These are phyloP conservation scores for Chrysosphaeria jannelii DNA, from an alignment of 2,329 filamentous ascomycete genomes.

Conservation along the genomic window DNA sequence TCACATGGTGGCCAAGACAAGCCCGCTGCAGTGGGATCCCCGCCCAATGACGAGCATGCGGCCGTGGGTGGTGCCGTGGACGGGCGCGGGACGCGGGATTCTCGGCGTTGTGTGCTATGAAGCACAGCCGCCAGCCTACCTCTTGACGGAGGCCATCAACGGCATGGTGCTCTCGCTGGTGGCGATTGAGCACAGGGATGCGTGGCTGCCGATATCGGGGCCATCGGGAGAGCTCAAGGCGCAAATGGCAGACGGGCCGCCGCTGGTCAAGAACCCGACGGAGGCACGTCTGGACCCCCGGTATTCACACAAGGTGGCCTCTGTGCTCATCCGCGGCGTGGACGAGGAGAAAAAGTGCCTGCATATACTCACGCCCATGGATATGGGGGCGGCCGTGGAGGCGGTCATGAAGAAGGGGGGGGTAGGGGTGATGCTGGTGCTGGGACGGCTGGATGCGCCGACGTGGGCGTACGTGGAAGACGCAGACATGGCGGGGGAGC, in stretches of 20 bases:
- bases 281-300: constrained; percentile 26
- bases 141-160: constrained; percentile 34
- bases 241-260: constrained; percentile 1
- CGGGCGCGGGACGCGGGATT: constrained; percentile 18
- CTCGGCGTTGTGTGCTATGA: constrained; percentile 38
- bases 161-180: constrained; percentile 41
- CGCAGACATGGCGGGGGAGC: neutral
- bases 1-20: too few relatives aligned
- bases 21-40: constrained; percentile 18
- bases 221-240: too few relatives aligned
- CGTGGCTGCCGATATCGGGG: constrained; percentile 11
- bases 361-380: constrained; percentile 32
- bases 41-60: constrained; percentile 22
- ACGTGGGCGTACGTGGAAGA: constrained; percentile 42
- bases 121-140: constrained; percentile 24
- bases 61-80: constrained; percentile 33
- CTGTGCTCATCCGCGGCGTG: constrained; percentile 40
- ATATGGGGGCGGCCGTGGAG: constrained; percentile 1
- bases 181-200: constrained; percentile 21
- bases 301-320: constrained; percentile 26
- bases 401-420: constrained; percentile 7
- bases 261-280: neutral
- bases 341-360: constrained; percentile 21
- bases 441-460: constrained; percentile 36
- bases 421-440: constrained; percentile 27